Percentiles rank a stretch among this genome's conserved stretches.
These are phyloP conservation scores for Corymbia calophylla DNA, from an alignment of 441 rosid species.

Conservation along the genomic window DNA sequence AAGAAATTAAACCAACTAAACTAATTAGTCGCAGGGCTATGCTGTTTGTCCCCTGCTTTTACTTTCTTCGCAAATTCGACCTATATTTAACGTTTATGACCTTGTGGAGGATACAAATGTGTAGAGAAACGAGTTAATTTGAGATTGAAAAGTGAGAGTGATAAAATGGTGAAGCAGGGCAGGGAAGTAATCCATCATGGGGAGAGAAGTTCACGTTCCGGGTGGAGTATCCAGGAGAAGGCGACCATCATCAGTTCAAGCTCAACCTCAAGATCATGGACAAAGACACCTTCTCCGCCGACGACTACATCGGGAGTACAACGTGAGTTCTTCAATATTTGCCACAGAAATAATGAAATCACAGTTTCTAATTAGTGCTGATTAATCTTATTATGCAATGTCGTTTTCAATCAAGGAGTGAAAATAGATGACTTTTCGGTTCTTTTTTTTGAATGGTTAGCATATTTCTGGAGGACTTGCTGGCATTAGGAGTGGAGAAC, in stretches of 20 bases:
- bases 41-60: neutral
- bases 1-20: neutral
- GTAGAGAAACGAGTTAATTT: neutral
- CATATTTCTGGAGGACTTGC: constrained; percentile 57
- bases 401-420: neutral
- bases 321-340: constrained; percentile 30
- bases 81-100: neutral
- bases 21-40: neutral
- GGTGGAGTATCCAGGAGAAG: constrained; percentile 70
- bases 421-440: neutral
- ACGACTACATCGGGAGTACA: constrained; percentile 67
- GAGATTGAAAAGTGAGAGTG: neutral
- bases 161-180: constrained; percentile 20
- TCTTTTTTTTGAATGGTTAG: constrained; percentile 14
- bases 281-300: constrained; percentile 57
- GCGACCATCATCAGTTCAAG: constrained; percentile 30
- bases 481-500: constrained; percentile 59
- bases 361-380: neutral
- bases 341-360: neutral
- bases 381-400: neutral
- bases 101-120: neutral
- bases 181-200: constrained; percentile 65
- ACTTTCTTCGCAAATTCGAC: neutral
- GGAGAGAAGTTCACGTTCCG: constrained; percentile 51
- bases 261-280: constrained; percentile 72